Conservation (phyloP, 371 early-diverging fungal genomes). For the Apophysomyces trapeziformis region DNA sequence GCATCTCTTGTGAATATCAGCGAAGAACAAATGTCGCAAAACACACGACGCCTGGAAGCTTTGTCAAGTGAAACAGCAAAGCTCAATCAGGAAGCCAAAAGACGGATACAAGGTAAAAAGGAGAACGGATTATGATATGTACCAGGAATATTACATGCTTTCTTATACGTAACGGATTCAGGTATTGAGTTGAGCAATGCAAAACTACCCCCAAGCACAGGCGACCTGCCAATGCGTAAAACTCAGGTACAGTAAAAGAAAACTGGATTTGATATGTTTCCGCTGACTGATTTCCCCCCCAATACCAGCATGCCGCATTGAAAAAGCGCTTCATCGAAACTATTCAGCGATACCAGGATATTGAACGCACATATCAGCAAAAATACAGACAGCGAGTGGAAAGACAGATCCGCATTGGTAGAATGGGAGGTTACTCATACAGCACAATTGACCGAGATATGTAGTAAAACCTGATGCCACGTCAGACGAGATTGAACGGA, state of each 20-base stretch:
- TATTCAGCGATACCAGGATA: constrained; percentile 81
- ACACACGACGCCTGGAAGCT: constrained; percentile 67
- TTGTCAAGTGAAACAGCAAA: constrained; percentile 69
- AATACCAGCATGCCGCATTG: constrained; percentile 66
- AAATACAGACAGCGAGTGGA: constrained; percentile 87
- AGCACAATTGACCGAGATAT: not conserved
- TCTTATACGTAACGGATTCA: constrained; percentile 25
- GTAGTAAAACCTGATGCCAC: constrained; percentile 85
- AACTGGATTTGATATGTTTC: not conserved
- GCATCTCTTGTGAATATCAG: constrained; percentile 69
- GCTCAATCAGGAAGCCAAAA: constrained; percentile 64
- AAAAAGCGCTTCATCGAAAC: constrained; percentile 84
- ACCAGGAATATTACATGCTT: not conserved
- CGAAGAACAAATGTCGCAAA: constrained; percentile 69
- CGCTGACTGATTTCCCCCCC: not conserved
- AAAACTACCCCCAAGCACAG: constrained; percentile 48
- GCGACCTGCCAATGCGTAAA: constrained; percentile 71
- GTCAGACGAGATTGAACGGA: constrained; percentile 80
- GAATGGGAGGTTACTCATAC: not conserved
- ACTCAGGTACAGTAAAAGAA: constrained; percentile 43
- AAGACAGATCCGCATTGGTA: constrained; percentile 86
- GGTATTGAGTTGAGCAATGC: constrained; percentile 62
- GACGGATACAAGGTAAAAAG: constrained; percentile 58
- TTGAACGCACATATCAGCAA: constrained; percentile 80
- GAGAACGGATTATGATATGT: not conserved